Conservation (phyloP, 2,329 filamentous ascomycete genomes). For the Pseudopyrenochaeta lycopersici region DNA sequence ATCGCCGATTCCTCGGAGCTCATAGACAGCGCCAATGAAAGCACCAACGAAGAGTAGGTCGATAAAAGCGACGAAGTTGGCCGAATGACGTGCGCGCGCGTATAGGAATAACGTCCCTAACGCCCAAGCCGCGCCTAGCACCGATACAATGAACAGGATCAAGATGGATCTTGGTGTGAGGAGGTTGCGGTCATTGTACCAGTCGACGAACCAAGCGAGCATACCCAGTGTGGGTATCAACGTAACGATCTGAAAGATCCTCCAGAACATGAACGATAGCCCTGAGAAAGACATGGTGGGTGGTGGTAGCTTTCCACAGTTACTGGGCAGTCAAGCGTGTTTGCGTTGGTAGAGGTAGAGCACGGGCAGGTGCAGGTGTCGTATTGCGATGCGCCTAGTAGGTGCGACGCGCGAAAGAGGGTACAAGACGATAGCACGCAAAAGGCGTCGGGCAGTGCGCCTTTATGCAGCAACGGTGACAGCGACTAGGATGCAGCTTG, state of each 20-base stretch:
- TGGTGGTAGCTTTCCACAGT: constrained; percentile 7
- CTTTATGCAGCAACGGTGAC: constrained; percentile 20
- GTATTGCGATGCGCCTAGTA: constrained; percentile 10
- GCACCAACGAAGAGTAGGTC: constrained; percentile 70
- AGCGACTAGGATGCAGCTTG: constrained; percentile 21
- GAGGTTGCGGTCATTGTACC: constrained; percentile 64
- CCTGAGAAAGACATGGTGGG: constrained; percentile 59
- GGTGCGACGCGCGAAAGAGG: constrained; percentile 16
- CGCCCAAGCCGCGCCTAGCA: constrained; percentile 68
- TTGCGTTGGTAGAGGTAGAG: constrained; percentile 13
- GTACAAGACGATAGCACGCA: constrained; percentile 16
- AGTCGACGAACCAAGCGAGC: constrained; percentile 67
- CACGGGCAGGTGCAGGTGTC: constrained; percentile 6
- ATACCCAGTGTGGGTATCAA: constrained; percentile 71
- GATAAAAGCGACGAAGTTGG: constrained; percentile 67
- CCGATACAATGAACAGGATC: constrained; percentile 71
- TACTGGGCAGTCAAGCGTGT: constrained; percentile 7
- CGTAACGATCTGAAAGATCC: constrained; percentile 68
- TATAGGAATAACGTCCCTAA: constrained; percentile 69
- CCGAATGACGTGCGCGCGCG: constrained; percentile 66
- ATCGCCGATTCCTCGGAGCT: constrained; percentile 64
- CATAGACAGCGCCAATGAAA: constrained; percentile 69
- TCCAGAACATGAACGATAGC: constrained; percentile 69
- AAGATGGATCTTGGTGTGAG: constrained; percentile 69
- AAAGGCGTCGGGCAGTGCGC: constrained; percentile 16